Percentiles rank a stretch among this genome's conserved stretches.
Conservation (phyloP, 2,329 filamentous ascomycete genomes). For the Periglandula ipomoeae region DNA sequence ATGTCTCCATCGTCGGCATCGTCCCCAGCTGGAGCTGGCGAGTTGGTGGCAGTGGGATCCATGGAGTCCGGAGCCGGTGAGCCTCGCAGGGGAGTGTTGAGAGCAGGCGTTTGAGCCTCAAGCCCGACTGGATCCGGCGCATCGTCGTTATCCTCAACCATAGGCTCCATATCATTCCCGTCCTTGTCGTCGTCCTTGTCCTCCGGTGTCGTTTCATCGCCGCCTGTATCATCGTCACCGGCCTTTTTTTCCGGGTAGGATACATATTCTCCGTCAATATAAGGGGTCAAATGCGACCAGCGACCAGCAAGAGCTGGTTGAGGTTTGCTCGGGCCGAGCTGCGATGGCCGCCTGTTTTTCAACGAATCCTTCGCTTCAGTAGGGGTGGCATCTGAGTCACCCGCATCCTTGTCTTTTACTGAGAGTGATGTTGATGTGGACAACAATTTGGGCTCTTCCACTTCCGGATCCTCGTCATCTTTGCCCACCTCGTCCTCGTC, state of each 20-base stretch:
- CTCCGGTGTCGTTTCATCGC: slow-evolving; percentile 23
- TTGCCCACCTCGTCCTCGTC: background rate
- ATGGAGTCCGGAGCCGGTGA: slow-evolving; percentile 30
- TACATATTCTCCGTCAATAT: slow-evolving; percentile 28
- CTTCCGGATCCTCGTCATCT: background rate
- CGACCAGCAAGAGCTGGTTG: slow-evolving; percentile 22
- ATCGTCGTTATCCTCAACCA: slow-evolving; percentile 25
- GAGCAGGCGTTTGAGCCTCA: slow-evolving; percentile 26
- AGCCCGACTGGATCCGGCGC: slow-evolving; percentile 18
- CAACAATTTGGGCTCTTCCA: background rate
- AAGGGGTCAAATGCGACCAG: slow-evolving; percentile 32
- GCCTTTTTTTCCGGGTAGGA: slow-evolving; percentile 30
- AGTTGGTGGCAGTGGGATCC: slow-evolving; percentile 27
- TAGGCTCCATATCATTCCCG: slow-evolving; percentile 19
- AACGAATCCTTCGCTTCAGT: background rate
- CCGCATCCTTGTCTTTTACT: background rate
- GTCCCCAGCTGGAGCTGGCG: slow-evolving; percentile 27
- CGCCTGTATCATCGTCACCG: slow-evolving; percentile 21
- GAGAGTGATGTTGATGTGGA: background rate
- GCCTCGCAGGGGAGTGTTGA: slow-evolving; percentile 29
- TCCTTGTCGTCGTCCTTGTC: slow-evolving; percentile 20
- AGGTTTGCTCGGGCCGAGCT: slow-evolving; percentile 12
- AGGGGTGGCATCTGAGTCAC: background rate
- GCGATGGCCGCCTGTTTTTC: slow-evolving; percentile 1
- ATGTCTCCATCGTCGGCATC: slow-evolving; percentile 27